Base-by-base conservation (phyloP, 2,329 filamentous ascomycete species). In the Aspergillus pseudotamarii region DNA sequence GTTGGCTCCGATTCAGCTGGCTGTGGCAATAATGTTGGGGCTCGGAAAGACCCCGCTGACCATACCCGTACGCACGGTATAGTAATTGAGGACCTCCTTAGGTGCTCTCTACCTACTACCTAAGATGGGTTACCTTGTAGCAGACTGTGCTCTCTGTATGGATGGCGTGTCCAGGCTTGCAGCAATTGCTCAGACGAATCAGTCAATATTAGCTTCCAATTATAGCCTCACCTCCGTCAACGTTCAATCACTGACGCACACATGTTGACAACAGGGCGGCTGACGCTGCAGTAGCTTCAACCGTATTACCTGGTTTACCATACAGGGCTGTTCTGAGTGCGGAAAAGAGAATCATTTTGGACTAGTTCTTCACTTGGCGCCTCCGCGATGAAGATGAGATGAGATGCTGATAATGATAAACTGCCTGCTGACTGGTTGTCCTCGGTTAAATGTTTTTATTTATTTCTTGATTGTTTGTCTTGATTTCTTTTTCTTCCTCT, bases 281-380 rank as follows among this genome's bases (percentile, higher is more conserved):
- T 67, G 64, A 68, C 62, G n/a, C 32, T 67, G 66, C 69, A 68
- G 65, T 67, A 69, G 69, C 65, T 64, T 59, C 62, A 68, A 60
- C 57, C 41, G 57, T 58, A 59, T 32, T 59, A 64, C 59, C 56
- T n/a, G 30, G n/a, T n/a, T 59, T 53, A 62, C 60, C 61, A 43
- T 65, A 63, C 59, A 23, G 41, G 23, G 57, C 51, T 30, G 21
- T 57, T 57, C 54, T 50, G 14, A 32, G 41, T 43, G 41, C 41
- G 43, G n/a, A 45, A 46, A 51, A 21, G 58, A n/a, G 21, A n/a
- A 21, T 36, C 41, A 60, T 30, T 51, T 60, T 41, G 53, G 45
- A 26, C 48, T 51, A 51, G 48, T 4, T 51, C 48, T 51, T 51
- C 26, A 32, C 28, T 32, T 51, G 48, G 28, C 28, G 28, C 21